Evolutionary conservation across 2,329 filamentous ascomycete genomes (phyloP).

Genomic region (Aspergillus fumigatiaffinis): DNA sequence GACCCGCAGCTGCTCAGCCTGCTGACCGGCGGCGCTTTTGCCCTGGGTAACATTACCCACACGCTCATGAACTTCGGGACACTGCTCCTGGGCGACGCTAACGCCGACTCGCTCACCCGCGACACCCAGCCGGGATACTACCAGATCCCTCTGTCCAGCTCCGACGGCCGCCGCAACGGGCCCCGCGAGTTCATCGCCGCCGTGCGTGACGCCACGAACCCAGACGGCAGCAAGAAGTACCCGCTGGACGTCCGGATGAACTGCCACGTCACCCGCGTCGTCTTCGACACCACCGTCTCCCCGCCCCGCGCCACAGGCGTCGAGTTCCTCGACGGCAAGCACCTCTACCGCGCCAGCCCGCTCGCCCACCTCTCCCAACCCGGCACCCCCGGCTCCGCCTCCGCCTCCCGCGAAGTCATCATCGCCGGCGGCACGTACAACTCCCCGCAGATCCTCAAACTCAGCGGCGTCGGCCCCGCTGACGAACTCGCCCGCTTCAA

Average conservation of each 20-base stretch:
- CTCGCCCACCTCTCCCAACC: conserved; percentile 17
- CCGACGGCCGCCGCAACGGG: conserved; percentile 25
- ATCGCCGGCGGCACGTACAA: conserved; percentile 56
- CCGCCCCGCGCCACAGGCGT: conserved; percentile 47
- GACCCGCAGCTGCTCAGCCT: conserved; percentile 54
- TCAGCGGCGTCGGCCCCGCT: conserved; percentile 59
- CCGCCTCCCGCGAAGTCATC: conserved; percentile 45
- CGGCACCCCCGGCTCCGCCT: conserved; percentile 40
- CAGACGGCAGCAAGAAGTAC: conserved; percentile 40
- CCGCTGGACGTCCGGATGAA: conserved; percentile 54
- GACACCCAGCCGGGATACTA: conserved; percentile 51
- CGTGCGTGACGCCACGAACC: conserved; percentile 22
- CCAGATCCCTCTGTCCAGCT: conserved; percentile 54
- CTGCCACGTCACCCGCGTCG: conserved; percentile 45
- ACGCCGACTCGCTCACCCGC: conserved; percentile 43
- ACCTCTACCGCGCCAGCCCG: conserved; percentile 47
- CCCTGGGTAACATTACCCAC: conserved; percentile 46
- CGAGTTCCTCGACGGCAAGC: conserved; percentile 47
- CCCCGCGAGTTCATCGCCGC: conserved; percentile 42
- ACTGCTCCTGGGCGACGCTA: conserved; percentile 50
- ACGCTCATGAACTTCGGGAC: conserved; percentile 43
- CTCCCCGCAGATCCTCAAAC: conserved; percentile 61
- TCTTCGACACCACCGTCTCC: conserved; percentile 36
- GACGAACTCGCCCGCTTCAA: conserved; percentile 50
- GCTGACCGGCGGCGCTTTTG: conserved; percentile 49